Conservation (phyloP, 768 basidiomycete species). For the Lentinula edodes region DNA sequence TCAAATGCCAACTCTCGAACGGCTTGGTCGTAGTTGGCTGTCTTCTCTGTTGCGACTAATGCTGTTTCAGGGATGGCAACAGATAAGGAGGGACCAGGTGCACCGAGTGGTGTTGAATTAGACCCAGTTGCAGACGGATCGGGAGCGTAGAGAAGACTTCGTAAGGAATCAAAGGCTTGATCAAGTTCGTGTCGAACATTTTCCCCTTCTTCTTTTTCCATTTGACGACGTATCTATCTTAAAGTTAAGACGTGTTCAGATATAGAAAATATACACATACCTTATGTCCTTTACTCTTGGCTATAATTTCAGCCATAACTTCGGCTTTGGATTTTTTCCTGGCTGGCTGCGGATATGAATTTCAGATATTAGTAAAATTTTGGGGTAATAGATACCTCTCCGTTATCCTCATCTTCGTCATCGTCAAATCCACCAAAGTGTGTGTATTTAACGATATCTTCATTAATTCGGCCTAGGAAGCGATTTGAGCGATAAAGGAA, state of each 20-base stretch:
- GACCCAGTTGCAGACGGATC: constrained; percentile 5
- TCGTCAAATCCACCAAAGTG: constrained; percentile 90
- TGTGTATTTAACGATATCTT: constrained; percentile 54
- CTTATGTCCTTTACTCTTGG: constrained; percentile 95
- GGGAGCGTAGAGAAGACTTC: constrained; percentile 58
- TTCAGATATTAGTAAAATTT: not conserved
- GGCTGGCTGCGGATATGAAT: constrained; percentile 46
- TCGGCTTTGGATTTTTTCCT: constrained; percentile 91
- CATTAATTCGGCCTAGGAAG: constrained; percentile 57
- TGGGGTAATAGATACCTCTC: constrained; percentile 27
- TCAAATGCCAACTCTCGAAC: constrained; percentile 94
- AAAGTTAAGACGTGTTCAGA: not conserved
- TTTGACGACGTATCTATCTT: constrained; percentile 74
- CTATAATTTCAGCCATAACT: constrained; percentile 96
- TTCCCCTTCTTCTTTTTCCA: constrained; percentile 81
- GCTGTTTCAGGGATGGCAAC: constrained; percentile 26
- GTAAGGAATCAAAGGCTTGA: constrained; percentile 77
- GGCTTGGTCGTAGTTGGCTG: constrained; percentile 81
- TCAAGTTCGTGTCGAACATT: constrained; percentile 86
- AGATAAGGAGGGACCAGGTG: constrained; percentile 27
- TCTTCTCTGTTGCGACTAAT: constrained; percentile 28
- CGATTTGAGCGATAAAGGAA: not conserved
- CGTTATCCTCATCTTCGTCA: constrained; percentile 50
- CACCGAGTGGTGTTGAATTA: not conserved
- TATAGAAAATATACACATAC: constrained; percentile 33